Evolutionary conservation across 2,329 filamentous ascomycete species (phyloP), one percentile per base, ranked within the genome.

Genomic region (Cladosporium sp.): DNA sequence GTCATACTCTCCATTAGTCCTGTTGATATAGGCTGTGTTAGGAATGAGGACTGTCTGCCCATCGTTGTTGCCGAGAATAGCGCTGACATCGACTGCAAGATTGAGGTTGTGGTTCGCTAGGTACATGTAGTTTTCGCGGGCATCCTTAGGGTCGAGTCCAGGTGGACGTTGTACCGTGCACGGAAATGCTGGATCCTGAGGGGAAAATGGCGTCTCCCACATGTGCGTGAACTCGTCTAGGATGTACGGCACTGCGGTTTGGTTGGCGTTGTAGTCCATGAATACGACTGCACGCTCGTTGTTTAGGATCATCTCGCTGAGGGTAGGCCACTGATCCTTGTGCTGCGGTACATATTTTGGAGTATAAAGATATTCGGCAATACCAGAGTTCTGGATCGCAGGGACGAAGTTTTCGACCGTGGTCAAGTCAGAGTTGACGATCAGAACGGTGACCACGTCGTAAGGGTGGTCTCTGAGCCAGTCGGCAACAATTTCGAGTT

Each of bases 41-140:
- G 92, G 92, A 14, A 95, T 89, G 7, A 93, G 80, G 53, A 95
- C 75, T 21, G 83, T 80, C 16, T 85, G 66, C 0, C 26, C 33
- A 2, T 62, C 65, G 31, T 61, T 59, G 11, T 64, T 63, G 33
- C 86, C 87, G 2, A 88, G 86, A 11, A 75, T 44, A 16, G 69
- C 69, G 5, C 68, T 68, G 44, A 96, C 78, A 62, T 85, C 85
- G 67, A 96, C 85, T 69, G 93, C 84, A 66, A 89, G 84, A 76
- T 97, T 97, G 66, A 97, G 84, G 75, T 97, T 97, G 81, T 97
- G 93, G 78, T 97, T 97, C 72, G 90, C 86, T 73, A 97, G 84
- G 76, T 93, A 96, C 78, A 96, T 83, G 50, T 88, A 84, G 31
- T 88, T 81, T 65, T 82, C 80, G 0, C 75, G 74, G 23, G 77